These are phyloP conservation scores for Grigorovia jiainica DNA, from an alignment of 805 yeast species.

Conservation along the genomic window DNA sequence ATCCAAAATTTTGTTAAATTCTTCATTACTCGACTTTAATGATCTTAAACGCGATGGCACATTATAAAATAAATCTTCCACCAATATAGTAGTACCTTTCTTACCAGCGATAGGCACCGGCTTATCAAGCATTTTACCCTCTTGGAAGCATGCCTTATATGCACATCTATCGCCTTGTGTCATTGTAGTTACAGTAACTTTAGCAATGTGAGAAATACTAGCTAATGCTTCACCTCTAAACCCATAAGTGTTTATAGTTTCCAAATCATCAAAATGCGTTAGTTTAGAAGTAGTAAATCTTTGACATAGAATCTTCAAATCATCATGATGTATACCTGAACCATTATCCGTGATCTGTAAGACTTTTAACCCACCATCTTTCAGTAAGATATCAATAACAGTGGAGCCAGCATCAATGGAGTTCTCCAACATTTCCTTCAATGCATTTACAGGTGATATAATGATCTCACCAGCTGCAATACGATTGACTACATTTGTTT, in stretches of 20 bases:
- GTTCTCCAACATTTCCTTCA: conserved; percentile 88
- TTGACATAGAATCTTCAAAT: conserved; percentile 73
- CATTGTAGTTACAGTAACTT: conserved; percentile 72
- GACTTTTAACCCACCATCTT: conserved; percentile 85
- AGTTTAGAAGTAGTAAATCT: conserved; percentile 90
- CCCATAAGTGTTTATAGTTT: conserved; percentile 69
- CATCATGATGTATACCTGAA: conserved; percentile 62
- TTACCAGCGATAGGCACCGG: conserved; percentile 80
- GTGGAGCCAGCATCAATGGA: conserved; percentile 80
- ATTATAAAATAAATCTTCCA: conserved; percentile 86
- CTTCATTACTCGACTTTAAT: conserved; percentile 58
- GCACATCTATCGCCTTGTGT: conserved; percentile 54
- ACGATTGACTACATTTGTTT: conserved; percentile 65
- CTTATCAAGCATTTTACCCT: conserved; percentile 49
- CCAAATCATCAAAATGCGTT: conserved; percentile 62
- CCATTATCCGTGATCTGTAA: conserved; percentile 90
- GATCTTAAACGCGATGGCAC: conserved; percentile 70
- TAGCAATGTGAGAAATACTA: conserved; percentile 82
- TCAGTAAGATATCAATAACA: conserved; percentile 65
- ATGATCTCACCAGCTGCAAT: conserved; percentile 98
- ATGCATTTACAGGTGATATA: conserved; percentile 86
- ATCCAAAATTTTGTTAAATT: conserved; percentile 66
- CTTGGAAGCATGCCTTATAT: conserved; percentile 54
- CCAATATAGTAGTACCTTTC: conserved; percentile 74
- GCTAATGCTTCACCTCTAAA: conserved; percentile 97